Percentiles rank a stretch among this genome's conserved stretches.
Evolutionary conservation across 2,329 filamentous ascomycete genomes (phyloP).

Genomic region (Tolypocladium amazonense): DNA sequence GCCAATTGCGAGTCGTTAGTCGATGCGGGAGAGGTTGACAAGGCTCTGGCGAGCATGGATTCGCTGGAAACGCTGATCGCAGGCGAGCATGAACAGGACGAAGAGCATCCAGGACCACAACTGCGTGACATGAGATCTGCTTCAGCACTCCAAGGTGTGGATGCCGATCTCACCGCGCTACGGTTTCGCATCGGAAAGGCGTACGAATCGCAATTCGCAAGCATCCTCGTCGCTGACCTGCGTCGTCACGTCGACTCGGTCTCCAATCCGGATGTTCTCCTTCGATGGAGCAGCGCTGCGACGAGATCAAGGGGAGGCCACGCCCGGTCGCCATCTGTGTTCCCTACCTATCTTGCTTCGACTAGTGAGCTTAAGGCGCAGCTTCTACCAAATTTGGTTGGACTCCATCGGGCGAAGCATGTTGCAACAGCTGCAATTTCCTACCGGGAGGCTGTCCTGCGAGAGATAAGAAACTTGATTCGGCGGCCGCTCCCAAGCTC

Average conservation of each 20-base stretch:
- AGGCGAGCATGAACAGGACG: constrained; percentile 46
- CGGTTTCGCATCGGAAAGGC: constrained; percentile 75
- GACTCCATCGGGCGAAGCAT: constrained; percentile 72
- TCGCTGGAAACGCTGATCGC: constrained; percentile 69
- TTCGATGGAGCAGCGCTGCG: constrained; percentile 74
- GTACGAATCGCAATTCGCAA: constrained; percentile 73
- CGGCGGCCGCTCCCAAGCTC: constrained; percentile 80
- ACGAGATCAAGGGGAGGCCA: constrained; percentile 60
- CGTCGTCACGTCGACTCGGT: constrained; percentile 69
- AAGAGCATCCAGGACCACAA: constrained; percentile 18
- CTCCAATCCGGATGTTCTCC: constrained; percentile 61
- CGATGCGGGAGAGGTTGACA: constrained; percentile 72
- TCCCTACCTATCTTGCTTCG: constrained; percentile 70
- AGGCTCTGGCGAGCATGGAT: constrained; percentile 68
- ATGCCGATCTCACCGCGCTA: constrained; percentile 64
- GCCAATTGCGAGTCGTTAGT: constrained; percentile 70
- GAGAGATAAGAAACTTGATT: constrained; percentile 80
- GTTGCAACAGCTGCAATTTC: constrained; percentile 71
- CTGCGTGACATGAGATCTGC: constrained; percentile 64
- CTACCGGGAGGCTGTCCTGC: constrained; percentile 73
- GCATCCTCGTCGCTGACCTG: constrained; percentile 68
- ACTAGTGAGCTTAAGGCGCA: constrained; percentile 60
- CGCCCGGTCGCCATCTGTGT: constrained; percentile 53
- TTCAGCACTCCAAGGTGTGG: constrained; percentile 70
- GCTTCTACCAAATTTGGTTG: constrained; percentile 60